phyloP scores from a whole-genome alignment of 768 basidiomycete species.

The Rhodotorula kratochvilovae region DNA sequence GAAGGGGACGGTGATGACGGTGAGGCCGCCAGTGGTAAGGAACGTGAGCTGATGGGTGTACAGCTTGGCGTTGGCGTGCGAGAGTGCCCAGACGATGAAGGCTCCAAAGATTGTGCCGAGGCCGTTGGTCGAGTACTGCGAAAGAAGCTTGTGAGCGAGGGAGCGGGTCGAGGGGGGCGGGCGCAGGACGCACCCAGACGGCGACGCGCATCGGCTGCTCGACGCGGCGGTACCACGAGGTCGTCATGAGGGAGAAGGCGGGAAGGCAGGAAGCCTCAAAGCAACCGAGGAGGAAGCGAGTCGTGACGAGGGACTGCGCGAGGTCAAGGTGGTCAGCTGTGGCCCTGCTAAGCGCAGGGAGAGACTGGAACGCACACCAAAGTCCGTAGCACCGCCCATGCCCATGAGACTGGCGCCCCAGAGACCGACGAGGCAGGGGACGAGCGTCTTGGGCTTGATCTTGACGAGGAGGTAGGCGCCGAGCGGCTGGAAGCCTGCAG shows the following conservation, averaged over 20 bases:
- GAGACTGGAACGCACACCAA: not conserved
- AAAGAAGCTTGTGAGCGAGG: too few species aligned
- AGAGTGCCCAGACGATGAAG: constrained; percentile 20
- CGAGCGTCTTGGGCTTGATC: constrained; percentile 11
- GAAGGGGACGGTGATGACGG: constrained; percentile 26
- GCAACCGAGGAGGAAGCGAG: constrained; percentile 48
- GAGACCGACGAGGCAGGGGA: constrained; percentile 27
- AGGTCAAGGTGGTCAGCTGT: not conserved
- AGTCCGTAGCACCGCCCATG: not conserved
- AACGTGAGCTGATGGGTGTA: constrained; percentile 41
- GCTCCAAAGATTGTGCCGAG: constrained; percentile 29
- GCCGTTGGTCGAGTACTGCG: constrained; percentile 15
- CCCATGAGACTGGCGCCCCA: not conserved
- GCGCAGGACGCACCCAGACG: constrained; percentile 18
- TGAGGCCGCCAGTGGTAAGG: constrained; percentile 35
- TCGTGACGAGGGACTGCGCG: constrained; percentile 42
- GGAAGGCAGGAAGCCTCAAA: constrained; percentile 48
- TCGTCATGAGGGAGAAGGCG: constrained; percentile 48
- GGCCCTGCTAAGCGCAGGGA: not conserved
- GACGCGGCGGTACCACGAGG: constrained; percentile 41
- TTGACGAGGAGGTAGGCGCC: constrained; percentile 36
- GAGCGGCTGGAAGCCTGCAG: constrained; percentile 21
- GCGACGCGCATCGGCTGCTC: constrained; percentile 44
- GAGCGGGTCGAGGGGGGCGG: too few species aligned
- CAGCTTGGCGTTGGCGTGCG: constrained; percentile 11